Evolutionary conservation across 495 filamentous ascomycete genomes (phyloP).

Genomic region (Aspergillus coremiiformis): DNA sequence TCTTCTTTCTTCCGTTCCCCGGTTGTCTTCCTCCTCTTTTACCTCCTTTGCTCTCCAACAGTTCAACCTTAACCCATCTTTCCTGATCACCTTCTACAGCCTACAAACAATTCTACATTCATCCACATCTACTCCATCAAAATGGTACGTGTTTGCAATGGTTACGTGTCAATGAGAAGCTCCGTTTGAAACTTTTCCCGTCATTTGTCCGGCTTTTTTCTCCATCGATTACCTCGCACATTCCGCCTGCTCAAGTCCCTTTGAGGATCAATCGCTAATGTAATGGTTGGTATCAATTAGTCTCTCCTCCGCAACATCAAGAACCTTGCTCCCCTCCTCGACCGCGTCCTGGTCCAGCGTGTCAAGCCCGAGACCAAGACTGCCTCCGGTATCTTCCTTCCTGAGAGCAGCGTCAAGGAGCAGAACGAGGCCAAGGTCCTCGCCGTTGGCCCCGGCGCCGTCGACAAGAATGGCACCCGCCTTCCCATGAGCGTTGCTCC

Average conservation of each 20-base stretch:
- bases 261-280: slow-evolving; percentile 2
- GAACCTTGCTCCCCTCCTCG: slow-evolving; percentile 89
- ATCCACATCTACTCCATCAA: slow-evolving; percentile 13
- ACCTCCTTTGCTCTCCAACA: slow-evolving; percentile 20
- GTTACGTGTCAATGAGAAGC: background rate
- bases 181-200: slow-evolving; percentile 7
- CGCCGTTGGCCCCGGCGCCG: slow-evolving; percentile 81
- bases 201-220: slow-evolving; percentile 3
- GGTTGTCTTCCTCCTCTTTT: slow-evolving; percentile 21
- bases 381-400: slow-evolving; percentile 91
- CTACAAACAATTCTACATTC: background rate
- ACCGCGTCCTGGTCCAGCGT: slow-evolving; percentile 97
- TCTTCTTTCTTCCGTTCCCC: slow-evolving; percentile 29
- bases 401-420: slow-evolving; percentile 95
- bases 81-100: background rate
- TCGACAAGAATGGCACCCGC: slow-evolving; percentile 83
- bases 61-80: slow-evolving; percentile 14
- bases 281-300: slow-evolving; percentile 14
- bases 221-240: background rate
- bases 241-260: background rate
- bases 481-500: slow-evolving; percentile 68
- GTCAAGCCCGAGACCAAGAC: slow-evolving; percentile 97
- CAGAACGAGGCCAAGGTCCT: slow-evolving; percentile 94
- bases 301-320: slow-evolving; percentile 88
- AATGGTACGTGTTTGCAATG: slow-evolving; percentile 23